Conservation (phyloP, 805 yeast genomes). For the Candida germanica region DNA sequence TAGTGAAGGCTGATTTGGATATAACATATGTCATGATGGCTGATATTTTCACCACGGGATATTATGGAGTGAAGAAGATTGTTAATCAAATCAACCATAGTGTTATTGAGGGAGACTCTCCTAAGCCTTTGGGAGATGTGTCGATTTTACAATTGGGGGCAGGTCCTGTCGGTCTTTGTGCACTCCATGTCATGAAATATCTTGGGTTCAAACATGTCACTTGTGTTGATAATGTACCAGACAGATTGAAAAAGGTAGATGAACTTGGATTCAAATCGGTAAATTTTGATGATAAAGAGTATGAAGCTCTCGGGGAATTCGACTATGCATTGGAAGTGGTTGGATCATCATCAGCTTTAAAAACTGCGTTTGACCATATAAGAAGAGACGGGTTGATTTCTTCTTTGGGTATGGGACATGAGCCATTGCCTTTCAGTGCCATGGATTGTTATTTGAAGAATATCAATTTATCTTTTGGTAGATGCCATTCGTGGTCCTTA, state of each 20-base stretch:
- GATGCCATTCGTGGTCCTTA: slow-evolving; percentile 60
- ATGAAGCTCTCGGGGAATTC: slow-evolving; percentile 29
- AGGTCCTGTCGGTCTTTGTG: slow-evolving; percentile 61
- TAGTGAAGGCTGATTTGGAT: slow-evolving; percentile 42
- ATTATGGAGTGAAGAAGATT: slow-evolving; percentile 53
- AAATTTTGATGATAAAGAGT: slow-evolving; percentile 41
- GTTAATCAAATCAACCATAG: slow-evolving; percentile 36
- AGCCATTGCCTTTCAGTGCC: slow-evolving; percentile 52
- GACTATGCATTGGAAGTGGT: slow-evolving; percentile 62
- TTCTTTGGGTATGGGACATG: slow-evolving; percentile 61
- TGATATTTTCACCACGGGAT: slow-evolving; percentile 64
- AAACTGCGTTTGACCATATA: slow-evolving; percentile 49
- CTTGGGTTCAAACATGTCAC: slow-evolving; percentile 44
- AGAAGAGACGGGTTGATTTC: slow-evolving; percentile 57
- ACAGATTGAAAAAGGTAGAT: slow-evolving; percentile 43
- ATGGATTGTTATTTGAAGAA: slow-evolving; percentile 57
- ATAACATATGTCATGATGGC: slow-evolving; percentile 54
- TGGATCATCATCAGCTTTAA: slow-evolving; percentile 51
- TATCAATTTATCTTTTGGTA: slow-evolving; percentile 55
- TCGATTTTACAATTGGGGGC: slow-evolving; percentile 53
- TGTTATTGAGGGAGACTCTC: slow-evolving; percentile 10
- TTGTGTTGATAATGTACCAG: slow-evolving; percentile 49
- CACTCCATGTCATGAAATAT: slow-evolving; percentile 42
- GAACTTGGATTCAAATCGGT: slow-evolving; percentile 46
- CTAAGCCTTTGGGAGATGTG: slow-evolving; percentile 24